Evolutionary conservation across 192 early-diverging fungal genomes (phyloP), one percentile per base, ranked within the genome.

Genomic region (Coemansia sp.): DNA sequence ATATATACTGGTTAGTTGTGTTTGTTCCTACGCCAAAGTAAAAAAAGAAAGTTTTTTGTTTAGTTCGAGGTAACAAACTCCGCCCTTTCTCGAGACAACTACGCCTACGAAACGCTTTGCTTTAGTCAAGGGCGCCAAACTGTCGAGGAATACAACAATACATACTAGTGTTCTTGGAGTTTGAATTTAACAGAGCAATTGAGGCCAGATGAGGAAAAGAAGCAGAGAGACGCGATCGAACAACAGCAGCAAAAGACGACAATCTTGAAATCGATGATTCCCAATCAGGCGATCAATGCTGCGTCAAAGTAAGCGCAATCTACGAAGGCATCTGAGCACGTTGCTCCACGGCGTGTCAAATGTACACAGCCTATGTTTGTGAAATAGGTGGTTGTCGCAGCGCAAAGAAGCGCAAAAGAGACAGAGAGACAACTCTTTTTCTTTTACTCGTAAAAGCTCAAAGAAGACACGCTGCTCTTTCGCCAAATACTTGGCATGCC

Each of bases 21-120:
- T 49, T 44, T 44, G 43, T 65, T 44, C 13, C 41, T 65, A 65
- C 9, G 27, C 63, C 12, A 16, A 66, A 43, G 18, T 20, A 36
- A 46, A 31, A 27, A 27, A 27, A 27, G 24, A 27, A 27, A 27
- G 24, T 27, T 27, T 27, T 27, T 51, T 20, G 20, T 24, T 51
- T 51, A 51, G 31, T n/a, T 15, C 36, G 57, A 60, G 57, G 27
- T 16, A 15, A 12, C 24, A 29, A 29, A 31, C 54, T 57, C 12
- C 13, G 54, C 13, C 54, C 54, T 5, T 57, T 57, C 27, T 31
- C 24, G 3, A 57, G 12, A 57, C 49, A 20, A 20, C 22, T 22
- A 22, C 20, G 8, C 49, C 0, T 18, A 8, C 47, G 7, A 8
- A 49, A 18, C 15, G 42, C 15, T 44, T 44, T 16, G 42, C 42